Percentiles rank a stretch among this genome's conserved stretches.
phyloP scores from a whole-genome alignment of 2,329 filamentous ascomycete species.

The Leptographium radiaticola region DNA sequence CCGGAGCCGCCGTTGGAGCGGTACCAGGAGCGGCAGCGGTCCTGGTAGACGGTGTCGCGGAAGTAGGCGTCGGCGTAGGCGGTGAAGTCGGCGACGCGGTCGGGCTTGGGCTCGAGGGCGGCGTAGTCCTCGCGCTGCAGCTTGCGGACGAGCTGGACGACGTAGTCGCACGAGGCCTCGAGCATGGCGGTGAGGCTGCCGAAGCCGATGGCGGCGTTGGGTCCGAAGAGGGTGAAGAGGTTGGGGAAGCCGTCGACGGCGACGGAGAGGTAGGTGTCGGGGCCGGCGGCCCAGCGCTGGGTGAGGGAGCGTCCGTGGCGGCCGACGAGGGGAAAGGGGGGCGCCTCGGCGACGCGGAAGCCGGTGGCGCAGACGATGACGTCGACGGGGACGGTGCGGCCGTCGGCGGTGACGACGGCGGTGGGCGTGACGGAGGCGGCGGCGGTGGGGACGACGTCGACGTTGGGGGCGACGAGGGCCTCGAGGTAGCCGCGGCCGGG shows the following conservation, averaged over 20 bases:
- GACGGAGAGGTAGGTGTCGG: conserved; percentile 31
- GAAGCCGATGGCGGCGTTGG: conserved; percentile 33
- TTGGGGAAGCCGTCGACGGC: conserved; percentile 35
- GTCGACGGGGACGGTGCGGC: conserved; percentile 22
- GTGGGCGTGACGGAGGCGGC: conserved; percentile 21
- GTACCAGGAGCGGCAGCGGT: conserved; percentile 41
- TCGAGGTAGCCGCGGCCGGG: conserved; percentile 34
- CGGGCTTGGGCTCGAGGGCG: conserved; percentile 27
- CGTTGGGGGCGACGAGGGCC: conserved; percentile 26
- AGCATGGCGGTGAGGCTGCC: conserved; percentile 33
- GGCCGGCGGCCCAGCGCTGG: conserved; percentile 23
- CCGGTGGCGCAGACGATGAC: conserved; percentile 34
- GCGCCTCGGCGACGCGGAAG: conserved; percentile 26
- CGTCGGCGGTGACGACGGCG: conserved; percentile 18
- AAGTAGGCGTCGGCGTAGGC: conserved; percentile 34
- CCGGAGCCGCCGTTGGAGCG: conserved; percentile 28
- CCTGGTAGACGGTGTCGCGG: conserved; percentile 26
- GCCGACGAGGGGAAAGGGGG: conserved; percentile 28
- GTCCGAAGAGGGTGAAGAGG: conserved; percentile 33
- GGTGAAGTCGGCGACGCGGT: conserved; percentile 32
- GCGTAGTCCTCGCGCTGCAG: conserved; percentile 32
- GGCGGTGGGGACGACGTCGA: conserved; percentile 23
- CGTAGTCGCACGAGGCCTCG: conserved; percentile 34
- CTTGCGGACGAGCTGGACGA: conserved; percentile 32
- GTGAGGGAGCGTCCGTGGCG: conserved; percentile 22